These are phyloP conservation scores for Aspergillus sclerotioniger DNA, from an alignment of 495 filamentous ascomycete genomes.

Conservation along the genomic window DNA sequence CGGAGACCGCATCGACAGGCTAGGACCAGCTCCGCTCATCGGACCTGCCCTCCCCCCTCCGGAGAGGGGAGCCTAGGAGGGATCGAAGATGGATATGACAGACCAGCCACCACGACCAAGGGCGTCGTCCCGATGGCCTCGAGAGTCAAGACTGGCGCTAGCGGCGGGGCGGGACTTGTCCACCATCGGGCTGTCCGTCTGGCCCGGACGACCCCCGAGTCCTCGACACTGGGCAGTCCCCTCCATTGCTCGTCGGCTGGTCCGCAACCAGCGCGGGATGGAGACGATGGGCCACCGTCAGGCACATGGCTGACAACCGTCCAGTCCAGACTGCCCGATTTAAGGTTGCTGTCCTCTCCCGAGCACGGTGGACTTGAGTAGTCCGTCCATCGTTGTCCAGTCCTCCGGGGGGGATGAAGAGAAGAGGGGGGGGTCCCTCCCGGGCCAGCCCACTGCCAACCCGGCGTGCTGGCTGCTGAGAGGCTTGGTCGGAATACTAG, in stretches of 20 bases:
- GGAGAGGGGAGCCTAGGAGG: neutral
- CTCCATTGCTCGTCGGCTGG: neutral
- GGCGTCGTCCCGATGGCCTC: neutral
- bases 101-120: neutral
- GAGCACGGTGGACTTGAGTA: neutral
- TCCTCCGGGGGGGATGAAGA: neutral
- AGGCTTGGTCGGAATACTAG: too few relatives aligned
- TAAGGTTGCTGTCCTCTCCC: constrained; percentile 8
- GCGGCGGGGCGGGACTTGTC: constrained; percentile 19
- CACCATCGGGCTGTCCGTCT: constrained; percentile 20
- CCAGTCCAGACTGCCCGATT: constrained; percentile 4
- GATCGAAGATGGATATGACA: neutral
- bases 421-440: neutral
- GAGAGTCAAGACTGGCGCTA: neutral
- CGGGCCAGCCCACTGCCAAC: too few relatives aligned
- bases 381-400: neutral
- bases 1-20: neutral
- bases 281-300: neutral
- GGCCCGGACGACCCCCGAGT: constrained; percentile 22
- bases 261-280: neutral
- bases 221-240: neutral
- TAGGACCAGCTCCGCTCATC: neutral
- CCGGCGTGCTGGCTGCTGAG: too few relatives aligned
- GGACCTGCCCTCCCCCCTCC: neutral
- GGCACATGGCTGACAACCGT: constrained; percentile 9